Evolutionary conservation across 169 alveolate genomes (phyloP), one percentile per base, ranked within the genome.

Genomic region (Theileria luwenshuni): DNA sequence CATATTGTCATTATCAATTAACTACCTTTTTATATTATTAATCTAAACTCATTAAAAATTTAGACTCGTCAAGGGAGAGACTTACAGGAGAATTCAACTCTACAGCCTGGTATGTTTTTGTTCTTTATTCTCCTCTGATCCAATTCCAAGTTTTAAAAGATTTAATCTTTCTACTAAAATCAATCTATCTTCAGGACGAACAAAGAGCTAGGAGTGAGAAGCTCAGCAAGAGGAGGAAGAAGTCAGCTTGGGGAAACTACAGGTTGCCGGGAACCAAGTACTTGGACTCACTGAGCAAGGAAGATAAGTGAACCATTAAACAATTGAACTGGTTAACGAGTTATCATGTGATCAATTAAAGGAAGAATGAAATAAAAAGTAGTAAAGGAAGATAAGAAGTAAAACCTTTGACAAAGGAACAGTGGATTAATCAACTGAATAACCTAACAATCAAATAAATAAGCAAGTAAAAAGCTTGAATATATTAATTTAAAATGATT

Each of bases 171-270:
- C 42, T 0, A n/a, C n/a, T n/a, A n/a, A n/a, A n/a, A n/a, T n/a
- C n/a, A n/a, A n/a, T n/a, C n/a, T n/a, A n/a, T 10, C 17, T 49
- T 23, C 32, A 86, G 92, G 93, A 86, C 49, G 93, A 86, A 69
- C 79, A 85, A 45, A 47, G 91, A 30, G 32, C 84, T 51, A 32
- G 93, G 10, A 83, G 80, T 42, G 87, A 77, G 68, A 80, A 68
- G 47, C 73, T 86, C 45, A 83, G 81, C 58, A 77, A 68, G 52
- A 65, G 90, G 25, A 48, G 93, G 25, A 77, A 52, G 30, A 59
- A 43, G n/a, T 67, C 76, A 35, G 64, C 62, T 54, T 86, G 92
- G 90, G 93, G 93, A 5, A 80, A 54, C 17, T 86, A 70, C 68
- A 73, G 63, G 83, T 51, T 79, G 61, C 87, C 87, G 5, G 87